A percentile compares a stretch with the other conserved stretches of the same genome.
Evolutionary conservation across 495 filamentous ascomycete species (phyloP).

Genomic region (Bathelium albidoporum): DNA sequence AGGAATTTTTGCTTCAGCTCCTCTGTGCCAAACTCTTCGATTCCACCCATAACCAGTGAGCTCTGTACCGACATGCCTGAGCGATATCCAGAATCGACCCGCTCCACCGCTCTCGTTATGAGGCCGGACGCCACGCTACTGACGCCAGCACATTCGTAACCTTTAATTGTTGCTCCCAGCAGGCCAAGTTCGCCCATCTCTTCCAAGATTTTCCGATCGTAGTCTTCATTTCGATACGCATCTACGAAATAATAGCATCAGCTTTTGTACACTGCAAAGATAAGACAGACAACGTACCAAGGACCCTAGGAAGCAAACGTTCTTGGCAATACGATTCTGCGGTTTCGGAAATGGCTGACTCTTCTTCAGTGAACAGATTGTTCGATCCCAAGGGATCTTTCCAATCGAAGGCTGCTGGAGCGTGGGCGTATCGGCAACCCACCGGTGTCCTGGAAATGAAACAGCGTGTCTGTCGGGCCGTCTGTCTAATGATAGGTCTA

Average conservation of each 20-base stretch:
- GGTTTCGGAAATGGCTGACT: conserved; percentile 78
- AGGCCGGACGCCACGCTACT: conserved; percentile 84
- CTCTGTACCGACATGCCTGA: conserved; percentile 95
- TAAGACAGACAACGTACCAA: conserved; percentile 54
- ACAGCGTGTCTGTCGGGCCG: conserved; percentile 27
- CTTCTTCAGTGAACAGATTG: conserved; percentile 74
- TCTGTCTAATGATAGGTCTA: conserved; percentile 28
- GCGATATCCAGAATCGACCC: conserved; percentile 90
- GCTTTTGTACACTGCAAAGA: conserved; percentile 7
- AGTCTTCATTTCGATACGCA: conserved; percentile 89
- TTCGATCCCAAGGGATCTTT: conserved; percentile 72
- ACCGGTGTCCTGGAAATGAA: conserved; percentile 21
- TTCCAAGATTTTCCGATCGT: conserved; percentile 74
- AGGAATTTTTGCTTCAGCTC: conserved; percentile 88
- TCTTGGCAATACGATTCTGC: conserved; percentile 91
- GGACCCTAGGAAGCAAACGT: conserved; percentile 67
- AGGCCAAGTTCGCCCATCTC: conserved; percentile 97
- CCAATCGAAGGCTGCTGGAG: conserved; percentile 68
- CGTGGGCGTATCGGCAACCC: conserved; percentile 40
- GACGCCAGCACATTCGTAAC: conserved; percentile 90
- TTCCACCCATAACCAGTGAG: conserved; percentile 92
- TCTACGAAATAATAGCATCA: conserved; percentile 41
- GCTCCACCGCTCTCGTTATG: conserved; percentile 91
- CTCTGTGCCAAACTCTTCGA: conserved; percentile 79
- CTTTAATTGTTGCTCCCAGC: conserved; percentile 80